These are phyloP conservation scores for Juncus effusus DNA, from an alignment of 176 grass and related monocot genomes.

Conservation along the genomic window DNA sequence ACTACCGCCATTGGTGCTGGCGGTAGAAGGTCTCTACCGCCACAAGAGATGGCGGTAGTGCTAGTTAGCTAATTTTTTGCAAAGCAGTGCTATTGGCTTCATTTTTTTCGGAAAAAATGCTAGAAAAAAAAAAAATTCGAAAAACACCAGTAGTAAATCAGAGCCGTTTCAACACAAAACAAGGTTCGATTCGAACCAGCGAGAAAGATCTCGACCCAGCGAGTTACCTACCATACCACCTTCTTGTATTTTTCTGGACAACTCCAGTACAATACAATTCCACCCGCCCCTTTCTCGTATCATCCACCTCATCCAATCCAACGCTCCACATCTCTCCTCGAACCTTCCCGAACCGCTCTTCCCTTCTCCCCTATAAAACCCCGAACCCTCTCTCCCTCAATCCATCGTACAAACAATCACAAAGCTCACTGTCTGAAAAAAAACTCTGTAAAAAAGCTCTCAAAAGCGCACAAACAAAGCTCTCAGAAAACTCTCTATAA, in stretches of 20 bases:
- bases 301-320: slow-evolving; percentile 12
- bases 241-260: slow-evolving; percentile 8
- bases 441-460: neutral
- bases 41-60: too few species aligned
- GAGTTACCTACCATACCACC: too few species aligned
- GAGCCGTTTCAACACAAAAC: too few species aligned
- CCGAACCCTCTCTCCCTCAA: neutral
- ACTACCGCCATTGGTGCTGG: too few species aligned
- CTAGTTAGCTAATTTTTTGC: too few species aligned
- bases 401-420: neutral
- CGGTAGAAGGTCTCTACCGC: too few species aligned
- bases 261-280: neutral
- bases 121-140: too few species aligned
- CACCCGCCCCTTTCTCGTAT: slow-evolving; percentile 13
- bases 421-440: neutral
- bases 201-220: neutral
- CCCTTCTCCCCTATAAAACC: neutral
- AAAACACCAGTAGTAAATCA: neutral
- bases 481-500: neutral
- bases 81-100: too few species aligned
- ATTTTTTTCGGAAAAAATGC: too few species aligned
- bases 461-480: neutral
- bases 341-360: neutral
- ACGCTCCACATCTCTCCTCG: slow-evolving; percentile 4
- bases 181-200: neutral